phyloP scores from a whole-genome alignment of 2,329 filamentous ascomycete species.

The Penicillium sp. region DNA sequence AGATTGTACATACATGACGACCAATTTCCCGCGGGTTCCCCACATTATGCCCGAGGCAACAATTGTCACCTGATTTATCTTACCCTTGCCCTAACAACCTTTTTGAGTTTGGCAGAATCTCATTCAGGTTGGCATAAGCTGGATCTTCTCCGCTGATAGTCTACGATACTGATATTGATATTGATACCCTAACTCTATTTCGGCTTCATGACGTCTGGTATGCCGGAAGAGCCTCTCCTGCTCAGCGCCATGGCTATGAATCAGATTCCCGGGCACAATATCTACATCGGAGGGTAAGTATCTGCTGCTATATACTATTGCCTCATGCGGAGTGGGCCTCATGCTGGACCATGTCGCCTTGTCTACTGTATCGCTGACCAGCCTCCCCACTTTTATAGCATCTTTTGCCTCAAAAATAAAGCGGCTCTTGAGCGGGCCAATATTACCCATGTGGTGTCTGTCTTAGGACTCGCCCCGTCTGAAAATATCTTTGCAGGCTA shows the following conservation, averaged over 20 bases:
- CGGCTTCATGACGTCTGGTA: not conserved
- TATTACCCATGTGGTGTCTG: constrained; percentile 88
- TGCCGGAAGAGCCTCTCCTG: not conserved
- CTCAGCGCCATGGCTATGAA: constrained; percentile 47
- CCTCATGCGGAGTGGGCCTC: constrained; percentile 3
- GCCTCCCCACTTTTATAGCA: constrained; percentile 46
- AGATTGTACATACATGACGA: not conserved
- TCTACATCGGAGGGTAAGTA: constrained; percentile 72
- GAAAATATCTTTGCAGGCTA: constrained; percentile 57
- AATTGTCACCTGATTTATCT: constrained; percentile 8
- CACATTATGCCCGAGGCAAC: not conserved
- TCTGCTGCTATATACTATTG: not conserved
- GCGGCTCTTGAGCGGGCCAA: constrained; percentile 64
- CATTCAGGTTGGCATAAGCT: not conserved
- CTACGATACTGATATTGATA: not conserved
- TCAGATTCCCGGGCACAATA: constrained; percentile 62
- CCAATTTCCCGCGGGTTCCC: not conserved
- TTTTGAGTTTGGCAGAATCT: constrained; percentile 6
- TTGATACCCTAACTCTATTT: no score
- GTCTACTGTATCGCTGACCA: not conserved
- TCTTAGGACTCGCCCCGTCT: constrained; percentile 59
- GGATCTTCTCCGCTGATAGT: not conserved
- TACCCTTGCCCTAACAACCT: constrained; percentile 16
- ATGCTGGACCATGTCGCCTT: constrained; percentile 6
- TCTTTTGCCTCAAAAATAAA: constrained; percentile 71